Evolutionary conservation across 73 alveolate genomes (phyloP), one percentile per base, ranked within the genome.

Genomic region (Paraurostyla sp.): DNA sequence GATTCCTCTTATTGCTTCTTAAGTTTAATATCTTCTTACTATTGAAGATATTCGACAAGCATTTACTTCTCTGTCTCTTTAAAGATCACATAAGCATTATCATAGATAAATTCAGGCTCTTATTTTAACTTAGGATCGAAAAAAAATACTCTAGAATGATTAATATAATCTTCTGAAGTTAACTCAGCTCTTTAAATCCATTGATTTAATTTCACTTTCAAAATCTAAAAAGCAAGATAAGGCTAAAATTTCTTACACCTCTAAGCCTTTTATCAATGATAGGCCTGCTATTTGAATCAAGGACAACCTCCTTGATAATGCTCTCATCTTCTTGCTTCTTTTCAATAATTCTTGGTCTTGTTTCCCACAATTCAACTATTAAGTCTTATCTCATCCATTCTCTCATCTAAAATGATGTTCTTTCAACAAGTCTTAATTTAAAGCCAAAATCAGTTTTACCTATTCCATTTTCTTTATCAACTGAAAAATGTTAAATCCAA

Each of bases 311-410:
- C 46, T 83, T 83, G 29, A 30, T 45, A 0, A 65, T 29, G 36
- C 40, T 69, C 3, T 60, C 85, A n/a, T 83, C 92, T 63, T 83
- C 92, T 3, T 42, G 15, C 30, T 48, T 83, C 51, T 42, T 62
- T 43, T 83, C 92, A 13, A 18, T 40, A 13, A 83, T 30, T 40
- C 49, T 83, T 0, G 92, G 92, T 32, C 84, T 63, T 18, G 85
- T 29, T 69, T 83, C 92, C 92, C 92, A 83, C 18, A 83, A 49
- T 22, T 83, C 80, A 6, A 83, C 83, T 22, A 60, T 18, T 30
- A 83, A n/a, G 27, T 83, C 92, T n/a, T 50, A 23, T 49, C 85
- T 83, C 58, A 83, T 29, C 76, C 82, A 83, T 13, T 83, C 85
- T 22, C 85, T 48, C 6, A 65, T 13, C 36, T 60, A 52, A 7